These are phyloP conservation scores for Tuber borchii DNA, from an alignment of 495 filamentous ascomycete genomes.

Conservation along the genomic window DNA sequence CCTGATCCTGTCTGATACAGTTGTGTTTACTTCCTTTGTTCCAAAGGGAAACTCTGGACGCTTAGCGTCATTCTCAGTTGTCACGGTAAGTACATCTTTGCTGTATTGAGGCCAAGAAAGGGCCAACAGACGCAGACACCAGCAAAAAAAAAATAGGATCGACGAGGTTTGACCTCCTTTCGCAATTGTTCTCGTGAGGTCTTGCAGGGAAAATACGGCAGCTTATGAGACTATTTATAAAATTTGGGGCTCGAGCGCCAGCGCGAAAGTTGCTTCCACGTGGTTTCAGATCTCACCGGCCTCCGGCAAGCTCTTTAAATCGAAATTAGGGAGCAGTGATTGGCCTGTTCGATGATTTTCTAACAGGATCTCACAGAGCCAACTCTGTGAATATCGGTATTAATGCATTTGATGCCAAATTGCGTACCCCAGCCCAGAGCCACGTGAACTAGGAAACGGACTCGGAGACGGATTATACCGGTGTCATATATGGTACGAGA, in stretches of 20 bases:
- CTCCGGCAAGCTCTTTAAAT: neutral
- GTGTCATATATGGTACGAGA: neutral
- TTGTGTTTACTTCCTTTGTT: too few species aligned
- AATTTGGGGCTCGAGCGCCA: neutral
- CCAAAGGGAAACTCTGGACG: too few species aligned
- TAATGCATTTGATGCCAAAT: neutral
- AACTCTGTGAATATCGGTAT: neutral
- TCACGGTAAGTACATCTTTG: neutral
- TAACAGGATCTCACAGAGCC: neutral
- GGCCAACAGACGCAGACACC: neutral
- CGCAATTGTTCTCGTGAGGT: neutral
- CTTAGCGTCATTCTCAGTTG: too few species aligned
- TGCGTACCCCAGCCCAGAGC: neutral
- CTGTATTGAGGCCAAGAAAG: neutral
- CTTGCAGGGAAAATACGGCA: neutral
- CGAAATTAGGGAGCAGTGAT: neutral
- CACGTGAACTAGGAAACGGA: neutral
- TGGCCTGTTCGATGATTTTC: neutral
- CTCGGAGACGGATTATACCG: neutral
- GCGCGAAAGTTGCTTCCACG: neutral
- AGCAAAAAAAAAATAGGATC: neutral
- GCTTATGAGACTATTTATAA: neutral
- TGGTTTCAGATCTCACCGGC: constrained; percentile 1
- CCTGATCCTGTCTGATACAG: neutral
- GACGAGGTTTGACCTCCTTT: neutral